phyloP scores from a whole-genome alignment of 2,329 filamentous ascomycete species.

The Aspergillus tamarii region DNA sequence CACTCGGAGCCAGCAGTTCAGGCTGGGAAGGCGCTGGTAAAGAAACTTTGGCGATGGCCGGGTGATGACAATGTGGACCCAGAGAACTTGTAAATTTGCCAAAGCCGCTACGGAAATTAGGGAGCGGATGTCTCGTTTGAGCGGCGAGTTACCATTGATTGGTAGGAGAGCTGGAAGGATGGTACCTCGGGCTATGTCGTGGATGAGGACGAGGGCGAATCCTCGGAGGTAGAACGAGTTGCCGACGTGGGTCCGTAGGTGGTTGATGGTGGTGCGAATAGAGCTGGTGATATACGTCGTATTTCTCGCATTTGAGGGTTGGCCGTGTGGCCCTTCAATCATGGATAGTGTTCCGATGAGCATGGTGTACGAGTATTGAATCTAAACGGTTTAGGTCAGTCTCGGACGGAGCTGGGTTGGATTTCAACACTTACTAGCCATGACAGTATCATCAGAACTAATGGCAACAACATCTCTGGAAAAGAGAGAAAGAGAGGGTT shows the following conservation, averaged over 20 bases:
- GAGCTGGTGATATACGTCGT: background rate
- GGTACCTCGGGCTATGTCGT: constrained; percentile 1
- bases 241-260: background rate
- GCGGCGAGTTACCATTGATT: background rate
- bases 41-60: background rate
- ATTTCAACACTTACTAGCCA: constrained; percentile 1
- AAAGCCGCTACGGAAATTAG: background rate
- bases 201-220: background rate
- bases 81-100: background rate
- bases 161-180: background rate
- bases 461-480: background rate
- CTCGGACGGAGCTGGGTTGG: background rate
- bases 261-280: background rate
- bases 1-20: background rate
- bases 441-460: constrained; percentile 4
- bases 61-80: constrained; percentile 1
- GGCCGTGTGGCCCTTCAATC: background rate
- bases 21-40: background rate
- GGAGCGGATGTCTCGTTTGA: background rate
- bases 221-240: constrained; percentile 1
- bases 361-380: constrained; percentile 1
- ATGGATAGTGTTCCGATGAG: constrained; percentile 1
- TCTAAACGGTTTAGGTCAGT: background rate
- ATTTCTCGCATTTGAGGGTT: background rate
- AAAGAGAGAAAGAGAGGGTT: background rate